Evolutionary conservation across 257 asterid species (phyloP).

Genomic region (Nicotiana otophora): DNA sequence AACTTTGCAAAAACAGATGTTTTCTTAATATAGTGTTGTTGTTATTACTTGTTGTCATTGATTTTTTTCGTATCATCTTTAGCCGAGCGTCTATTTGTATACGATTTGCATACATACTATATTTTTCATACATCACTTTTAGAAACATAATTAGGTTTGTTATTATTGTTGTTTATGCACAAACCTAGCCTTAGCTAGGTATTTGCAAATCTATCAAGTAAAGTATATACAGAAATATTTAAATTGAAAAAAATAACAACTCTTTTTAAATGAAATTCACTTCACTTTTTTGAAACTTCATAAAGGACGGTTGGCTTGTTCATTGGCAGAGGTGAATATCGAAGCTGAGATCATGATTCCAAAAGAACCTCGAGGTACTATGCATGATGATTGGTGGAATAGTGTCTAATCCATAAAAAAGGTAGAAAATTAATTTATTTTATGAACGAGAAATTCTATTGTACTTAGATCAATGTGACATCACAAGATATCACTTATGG

Average conservation of each 20-base stretch:
- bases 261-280: too few species aligned
- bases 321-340: not conserved
- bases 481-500: not conserved
- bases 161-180: too few species aligned
- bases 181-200: too few species aligned
- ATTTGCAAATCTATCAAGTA: not conserved
- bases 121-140: too few species aligned
- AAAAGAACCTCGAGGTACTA: not conserved
- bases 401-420: not conserved
- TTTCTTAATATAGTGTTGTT: too few species aligned
- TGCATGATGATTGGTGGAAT: not conserved
- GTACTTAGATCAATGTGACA: not conserved
- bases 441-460: not conserved
- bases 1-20: not conserved
- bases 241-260: not conserved
- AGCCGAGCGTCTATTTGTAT: too few species aligned
- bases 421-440: not conserved
- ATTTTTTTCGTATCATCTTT: too few species aligned
- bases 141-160: too few species aligned
- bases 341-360: slow-evolving; percentile 4
- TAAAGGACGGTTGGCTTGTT: not conserved
- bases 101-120: too few species aligned
- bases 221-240: too few species aligned
- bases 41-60: too few species aligned
- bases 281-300: not conserved